Conservation (phyloP, 1,139 yeast genomes). For the Nematodospora anomalae region DNA sequence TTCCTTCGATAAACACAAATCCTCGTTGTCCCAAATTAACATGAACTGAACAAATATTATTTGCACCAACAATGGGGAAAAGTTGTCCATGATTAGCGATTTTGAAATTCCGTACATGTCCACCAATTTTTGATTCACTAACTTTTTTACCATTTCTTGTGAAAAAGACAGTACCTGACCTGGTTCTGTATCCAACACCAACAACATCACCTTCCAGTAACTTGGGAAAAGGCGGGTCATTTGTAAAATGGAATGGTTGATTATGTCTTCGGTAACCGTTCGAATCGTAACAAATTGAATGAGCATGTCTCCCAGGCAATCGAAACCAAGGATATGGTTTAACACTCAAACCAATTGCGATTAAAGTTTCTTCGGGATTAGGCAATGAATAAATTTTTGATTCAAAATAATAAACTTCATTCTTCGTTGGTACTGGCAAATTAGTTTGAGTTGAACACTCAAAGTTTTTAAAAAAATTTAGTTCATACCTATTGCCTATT, state of each 20-base stretch:
- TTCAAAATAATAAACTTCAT: slow-evolving; percentile 91
- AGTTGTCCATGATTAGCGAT: slow-evolving; percentile 41
- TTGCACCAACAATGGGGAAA: slow-evolving; percentile 55
- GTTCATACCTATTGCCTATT: slow-evolving; percentile 72
- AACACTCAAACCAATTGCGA: slow-evolving; percentile 48
- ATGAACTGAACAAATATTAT: slow-evolving; percentile 51
- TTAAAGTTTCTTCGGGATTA: slow-evolving; percentile 47
- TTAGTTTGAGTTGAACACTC: slow-evolving; percentile 83
- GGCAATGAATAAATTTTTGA: slow-evolving; percentile 62
- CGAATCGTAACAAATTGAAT: slow-evolving; percentile 52
- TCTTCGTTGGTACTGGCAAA: slow-evolving; percentile 80
- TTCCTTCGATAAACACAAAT: slow-evolving; percentile 58
- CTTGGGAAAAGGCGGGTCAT: slow-evolving; percentile 46
- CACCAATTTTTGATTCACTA: slow-evolving; percentile 67
- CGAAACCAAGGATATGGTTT: slow-evolving; percentile 62
- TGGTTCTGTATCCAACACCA: slow-evolving; percentile 64
- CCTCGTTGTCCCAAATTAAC: slow-evolving; percentile 61
- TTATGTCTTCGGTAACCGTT: slow-evolving; percentile 52
- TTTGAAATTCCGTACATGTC: slow-evolving; percentile 55
- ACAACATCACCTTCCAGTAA: slow-evolving; percentile 61
- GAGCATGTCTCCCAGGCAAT: slow-evolving; percentile 55
- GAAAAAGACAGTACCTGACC: slow-evolving; percentile 63
- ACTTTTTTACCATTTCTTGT: slow-evolving; percentile 70
- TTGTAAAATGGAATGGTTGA: slow-evolving; percentile 46
- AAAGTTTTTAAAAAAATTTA: slow-evolving; percentile 67